Percentiles rank a stretch among this genome's conserved stretches.
Conservation (phyloP, 164 flowering plant genomes). For the Dillenia turbinata region DNA sequence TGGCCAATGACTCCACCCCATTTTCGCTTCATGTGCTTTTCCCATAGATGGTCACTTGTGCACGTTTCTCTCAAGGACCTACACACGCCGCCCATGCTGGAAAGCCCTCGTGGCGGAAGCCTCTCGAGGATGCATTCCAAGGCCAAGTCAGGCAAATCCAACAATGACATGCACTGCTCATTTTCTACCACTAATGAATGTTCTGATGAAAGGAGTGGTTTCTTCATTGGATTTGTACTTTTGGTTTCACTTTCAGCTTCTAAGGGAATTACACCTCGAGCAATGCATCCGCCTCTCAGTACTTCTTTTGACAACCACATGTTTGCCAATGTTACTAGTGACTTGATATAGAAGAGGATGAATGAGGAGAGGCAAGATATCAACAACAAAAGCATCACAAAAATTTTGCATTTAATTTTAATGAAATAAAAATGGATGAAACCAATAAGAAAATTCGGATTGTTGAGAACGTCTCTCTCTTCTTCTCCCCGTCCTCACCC, state of each 20-base stretch:
- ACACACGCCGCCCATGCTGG: constrained; percentile 77
- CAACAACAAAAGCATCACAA: constrained; percentile 65
- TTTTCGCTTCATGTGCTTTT: constrained; percentile 72
- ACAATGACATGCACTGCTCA: constrained; percentile 31
- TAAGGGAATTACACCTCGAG: too few relatives aligned
- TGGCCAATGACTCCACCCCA: constrained; percentile 73
- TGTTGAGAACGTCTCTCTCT: too few relatives aligned
- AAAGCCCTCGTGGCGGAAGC: constrained; percentile 68
- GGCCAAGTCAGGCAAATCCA: constrained; percentile 86
- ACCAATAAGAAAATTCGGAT: too few relatives aligned
- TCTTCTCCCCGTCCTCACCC: too few relatives aligned
- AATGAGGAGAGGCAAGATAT: constrained; percentile 64
- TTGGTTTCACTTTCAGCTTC: too few relatives aligned
- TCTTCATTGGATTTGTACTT: constrained; percentile 29
- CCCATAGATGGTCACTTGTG: constrained; percentile 73
- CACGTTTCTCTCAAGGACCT: constrained; percentile 73
- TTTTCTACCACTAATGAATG: constrained; percentile 30
- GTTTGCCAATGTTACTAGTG: constrained; percentile 48
- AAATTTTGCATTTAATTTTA: background rate
- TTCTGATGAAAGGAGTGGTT: constrained; percentile 15
- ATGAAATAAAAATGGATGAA: too few relatives aligned
- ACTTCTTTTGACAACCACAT: constrained; percentile 23
- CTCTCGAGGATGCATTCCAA: constrained; percentile 81
- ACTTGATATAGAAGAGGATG: constrained; percentile 50
- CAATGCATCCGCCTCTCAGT: constrained; percentile 4